Evolutionary conservation across 768 basidiomycete genomes (phyloP).

Genomic region (Baorangia bicolor): DNA sequence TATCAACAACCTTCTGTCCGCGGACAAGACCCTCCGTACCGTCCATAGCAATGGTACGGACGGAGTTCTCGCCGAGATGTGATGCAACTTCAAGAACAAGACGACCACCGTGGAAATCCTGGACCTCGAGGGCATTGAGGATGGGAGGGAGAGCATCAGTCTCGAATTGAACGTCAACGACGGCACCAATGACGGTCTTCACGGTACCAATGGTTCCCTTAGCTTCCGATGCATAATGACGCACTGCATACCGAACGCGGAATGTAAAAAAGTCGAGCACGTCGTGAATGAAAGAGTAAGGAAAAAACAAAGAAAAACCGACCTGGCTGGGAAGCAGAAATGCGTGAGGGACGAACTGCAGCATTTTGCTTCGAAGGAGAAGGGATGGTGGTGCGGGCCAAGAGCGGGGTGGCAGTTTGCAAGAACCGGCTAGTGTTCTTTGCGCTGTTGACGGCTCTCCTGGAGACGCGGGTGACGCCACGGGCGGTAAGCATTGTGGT

Average conservation of each 20-base stretch:
- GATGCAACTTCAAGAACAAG: constrained; percentile 99
- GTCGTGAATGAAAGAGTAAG: not conserved
- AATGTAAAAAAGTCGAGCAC: constrained; percentile 2
- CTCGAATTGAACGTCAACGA: constrained; percentile 99
- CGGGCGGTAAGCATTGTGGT: constrained; percentile 81
- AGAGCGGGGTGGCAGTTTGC: constrained; percentile 64
- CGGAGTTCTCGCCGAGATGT: constrained; percentile 98
- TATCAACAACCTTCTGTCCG: constrained; percentile 96
- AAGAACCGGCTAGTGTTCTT: constrained; percentile 80
- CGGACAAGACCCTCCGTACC: constrained; percentile 99
- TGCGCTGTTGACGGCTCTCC: constrained; percentile 74
- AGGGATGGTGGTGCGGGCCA: constrained; percentile 52
- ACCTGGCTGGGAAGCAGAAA: constrained; percentile 55
- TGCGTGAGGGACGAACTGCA: constrained; percentile 48
- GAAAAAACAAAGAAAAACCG: constrained; percentile 25
- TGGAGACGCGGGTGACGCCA: constrained; percentile 84
- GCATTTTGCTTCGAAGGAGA: constrained; percentile 45
- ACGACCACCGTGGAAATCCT: constrained; percentile 90
- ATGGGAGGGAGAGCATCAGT: constrained; percentile 89
- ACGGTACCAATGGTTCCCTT: constrained; percentile 72
- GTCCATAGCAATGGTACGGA: constrained; percentile 99
- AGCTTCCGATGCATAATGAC: constrained; percentile 90
- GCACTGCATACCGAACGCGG: constrained; percentile 43
- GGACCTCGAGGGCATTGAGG: constrained; percentile 98
- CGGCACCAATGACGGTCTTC: constrained; percentile 99